A percentile compares a stretch with the other conserved stretches of the same genome.
phyloP scores from a whole-genome alignment of 192 early-diverging fungal genomes.

The Gryganskiella cystojenkinii region DNA sequence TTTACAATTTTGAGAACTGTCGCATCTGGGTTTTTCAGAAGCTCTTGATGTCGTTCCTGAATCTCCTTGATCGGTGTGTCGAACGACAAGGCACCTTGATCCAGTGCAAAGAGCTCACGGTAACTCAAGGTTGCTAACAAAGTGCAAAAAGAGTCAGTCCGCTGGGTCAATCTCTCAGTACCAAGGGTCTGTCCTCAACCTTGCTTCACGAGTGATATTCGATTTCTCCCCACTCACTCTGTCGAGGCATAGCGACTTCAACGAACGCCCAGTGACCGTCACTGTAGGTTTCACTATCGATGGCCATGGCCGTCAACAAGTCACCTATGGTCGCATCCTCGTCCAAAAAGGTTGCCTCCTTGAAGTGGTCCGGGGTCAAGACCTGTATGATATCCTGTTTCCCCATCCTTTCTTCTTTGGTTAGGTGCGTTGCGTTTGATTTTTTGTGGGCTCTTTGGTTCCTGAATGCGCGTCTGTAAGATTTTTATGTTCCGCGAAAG shows the following conservation, averaged over 20 bases:
- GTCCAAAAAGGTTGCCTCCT: conserved; percentile 39
- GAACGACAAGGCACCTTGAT: conserved; percentile 42
- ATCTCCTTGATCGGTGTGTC: conserved; percentile 35
- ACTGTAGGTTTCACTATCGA: conserved; percentile 25
- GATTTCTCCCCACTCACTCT: conserved; percentile 20
- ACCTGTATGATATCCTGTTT: conserved; percentile 52
- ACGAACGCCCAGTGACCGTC: conserved; percentile 35
- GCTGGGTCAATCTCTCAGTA: too few relatives aligned
- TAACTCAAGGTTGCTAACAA: conserved; percentile 29
- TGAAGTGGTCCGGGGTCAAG: conserved; percentile 45
- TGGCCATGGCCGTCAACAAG: conserved; percentile 20
- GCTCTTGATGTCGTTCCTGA: conserved; percentile 44
- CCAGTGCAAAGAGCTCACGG: conserved; percentile 43
- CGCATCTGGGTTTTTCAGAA: conserved; percentile 24
- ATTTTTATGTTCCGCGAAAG: too few relatives aligned
- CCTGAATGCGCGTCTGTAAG: neutral
- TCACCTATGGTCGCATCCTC: conserved; percentile 48
- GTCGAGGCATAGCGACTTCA: conserved; percentile 48
- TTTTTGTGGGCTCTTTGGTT: neutral
- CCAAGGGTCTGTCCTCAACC: too few relatives aligned
- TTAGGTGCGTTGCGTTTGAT: neutral
- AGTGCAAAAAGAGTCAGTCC: neutral
- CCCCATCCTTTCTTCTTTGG: conserved; percentile 18
- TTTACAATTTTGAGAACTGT: conserved; percentile 49
- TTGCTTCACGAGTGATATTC: too few relatives aligned